Conservation (phyloP, 257 asterid genomes). For the Striga asiatica region DNA sequence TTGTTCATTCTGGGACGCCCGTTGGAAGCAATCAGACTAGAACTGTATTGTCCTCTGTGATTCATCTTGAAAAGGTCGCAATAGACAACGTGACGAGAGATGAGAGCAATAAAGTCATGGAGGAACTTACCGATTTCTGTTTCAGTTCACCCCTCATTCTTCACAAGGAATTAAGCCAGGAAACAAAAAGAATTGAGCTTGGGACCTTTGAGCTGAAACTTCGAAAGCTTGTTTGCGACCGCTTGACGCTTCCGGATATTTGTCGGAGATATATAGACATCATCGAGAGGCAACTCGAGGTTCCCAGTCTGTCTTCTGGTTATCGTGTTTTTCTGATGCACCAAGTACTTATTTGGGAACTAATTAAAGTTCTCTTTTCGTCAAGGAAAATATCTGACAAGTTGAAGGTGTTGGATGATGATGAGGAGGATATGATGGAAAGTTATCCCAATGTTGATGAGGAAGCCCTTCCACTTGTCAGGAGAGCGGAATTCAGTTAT, state of each 20-base stretch:
- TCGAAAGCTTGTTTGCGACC: constrained; percentile 64
- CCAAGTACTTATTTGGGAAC: constrained; percentile 90
- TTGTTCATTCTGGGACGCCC: constrained; percentile 87
- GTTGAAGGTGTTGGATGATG: constrained; percentile 39
- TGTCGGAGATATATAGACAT: constrained; percentile 73
- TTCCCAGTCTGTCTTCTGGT: constrained; percentile 45
- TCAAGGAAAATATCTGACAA: constrained; percentile 38
- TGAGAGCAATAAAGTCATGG: constrained; percentile 42
- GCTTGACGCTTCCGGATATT: constrained; percentile 56
- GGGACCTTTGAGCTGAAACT: constrained; percentile 55
- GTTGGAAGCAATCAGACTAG: constrained; percentile 43
- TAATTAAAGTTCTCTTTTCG: constrained; percentile 83
- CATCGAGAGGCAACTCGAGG: constrained; percentile 76
- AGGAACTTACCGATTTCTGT: constrained; percentile 62
- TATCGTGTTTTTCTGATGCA: constrained; percentile 71
- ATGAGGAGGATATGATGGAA: constrained; percentile 81
- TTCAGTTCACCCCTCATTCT: constrained; percentile 69
- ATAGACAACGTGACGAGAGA: constrained; percentile 64
- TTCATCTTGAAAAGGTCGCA: constrained; percentile 81
- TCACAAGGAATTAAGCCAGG: constrained; percentile 67
- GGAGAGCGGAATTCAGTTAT: constrained; percentile 83
- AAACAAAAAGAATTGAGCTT: constrained; percentile 42
- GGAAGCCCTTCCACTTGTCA: constrained; percentile 72
- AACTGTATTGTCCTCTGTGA: constrained; percentile 57
- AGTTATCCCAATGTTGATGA: constrained; percentile 46